Base-by-base conservation (phyloP, 1,284 basidiomycete genomes). In the Volvariella surrecta region DNA sequence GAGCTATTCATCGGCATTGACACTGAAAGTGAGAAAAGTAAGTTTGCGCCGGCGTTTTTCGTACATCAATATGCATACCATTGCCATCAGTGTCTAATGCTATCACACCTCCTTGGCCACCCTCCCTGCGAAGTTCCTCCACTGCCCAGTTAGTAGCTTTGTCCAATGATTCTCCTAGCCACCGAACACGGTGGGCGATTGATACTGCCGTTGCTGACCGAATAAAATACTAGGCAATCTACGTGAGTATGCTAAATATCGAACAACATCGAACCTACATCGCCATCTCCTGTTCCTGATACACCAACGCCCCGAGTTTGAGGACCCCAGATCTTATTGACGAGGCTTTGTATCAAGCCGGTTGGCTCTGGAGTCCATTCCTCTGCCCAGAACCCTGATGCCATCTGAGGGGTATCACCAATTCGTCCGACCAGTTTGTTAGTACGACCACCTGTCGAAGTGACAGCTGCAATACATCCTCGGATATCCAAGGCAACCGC, bases 261-360 rank as follows among this genome's bases (percentile, higher is more conserved):
- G 15, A 46, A 30, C 32, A 31, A 30, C 18, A 50, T 54, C 45
- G 32, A 38, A 62, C 67, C 50, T 52, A 88, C 85, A 62, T 91
- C 88, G 45, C 88, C 89, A 53, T 89, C 79, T 2, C 88, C 88
- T 10, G 89, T 91, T 0, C 87, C 84, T 31, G 83, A 87, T 18
- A 90, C 64, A 1, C 83, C 87, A n/a, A 91, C 64, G 11, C 24
- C 24, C 11, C 11, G 24, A 1, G 78, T 82, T n/a, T 19, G 34
- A 13, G 11, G 52, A 2, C 67, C 60, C n/a, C 45, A 53, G 11
- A 76, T 43, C 34, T 63, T 70, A 39, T 64, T 62, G 66, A 66
- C 73, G 13, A 62, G 48, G 18, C 58, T 59, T 47, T 60, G 60
- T 24, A 67, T 39, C 51, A 64, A 60, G n/a, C 70, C 58, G 6